Base-by-base conservation (phyloP, 192 early-diverging fungal species). In the Coemansia sp. region DNA sequence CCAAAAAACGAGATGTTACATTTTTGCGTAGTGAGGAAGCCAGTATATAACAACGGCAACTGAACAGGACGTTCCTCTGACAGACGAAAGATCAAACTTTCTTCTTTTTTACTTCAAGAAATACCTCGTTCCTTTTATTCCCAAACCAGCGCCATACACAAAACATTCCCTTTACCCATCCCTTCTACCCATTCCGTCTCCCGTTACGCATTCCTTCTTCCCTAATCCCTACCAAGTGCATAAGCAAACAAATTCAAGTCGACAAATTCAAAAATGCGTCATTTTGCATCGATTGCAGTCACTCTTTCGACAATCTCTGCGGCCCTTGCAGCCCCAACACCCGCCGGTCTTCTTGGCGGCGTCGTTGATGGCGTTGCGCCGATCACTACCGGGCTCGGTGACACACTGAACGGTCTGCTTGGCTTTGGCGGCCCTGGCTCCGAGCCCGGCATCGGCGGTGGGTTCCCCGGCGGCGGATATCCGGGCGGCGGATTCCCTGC, bases 181-280 rank as follows among this genome's bases (percentile, higher is more conserved):
- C n/a, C n/a, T n/a, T n/a, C n/a, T n/a, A n/a, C n/a, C n/a, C n/a
- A n/a, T n/a, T n/a, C n/a, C n/a, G n/a, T n/a, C n/a, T n/a, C n/a
- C n/a, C n/a, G n/a, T n/a, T n/a, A n/a, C n/a, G n/a, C n/a, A n/a
- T n/a, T n/a, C n/a, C n/a, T n/a, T n/a, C n/a, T n/a, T n/a, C n/a
- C n/a, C n/a, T n/a, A n/a, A n/a, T n/a, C n/a, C n/a, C n/a, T n/a
- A n/a, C n/a, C n/a, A n/a, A n/a, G n/a, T n/a, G n/a, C n/a, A n/a
- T n/a, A n/a, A n/a, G n/a, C n/a, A n/a, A n/a, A n/a, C n/a, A n/a
- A n/a, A n/a, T n/a, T n/a, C n/a, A n/a, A n/a, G n/a, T n/a, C n/a
- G n/a, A n/a, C n/a, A n/a, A n/a, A n/a, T n/a, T n/a, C n/a, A 27
- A 57, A 42, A 47, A 71, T 71, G 68, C 68, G 68, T 57, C 52